Evolutionary conservation across 768 basidiomycete genomes (phyloP).

Genomic region (Lactifluus echinatus): DNA sequence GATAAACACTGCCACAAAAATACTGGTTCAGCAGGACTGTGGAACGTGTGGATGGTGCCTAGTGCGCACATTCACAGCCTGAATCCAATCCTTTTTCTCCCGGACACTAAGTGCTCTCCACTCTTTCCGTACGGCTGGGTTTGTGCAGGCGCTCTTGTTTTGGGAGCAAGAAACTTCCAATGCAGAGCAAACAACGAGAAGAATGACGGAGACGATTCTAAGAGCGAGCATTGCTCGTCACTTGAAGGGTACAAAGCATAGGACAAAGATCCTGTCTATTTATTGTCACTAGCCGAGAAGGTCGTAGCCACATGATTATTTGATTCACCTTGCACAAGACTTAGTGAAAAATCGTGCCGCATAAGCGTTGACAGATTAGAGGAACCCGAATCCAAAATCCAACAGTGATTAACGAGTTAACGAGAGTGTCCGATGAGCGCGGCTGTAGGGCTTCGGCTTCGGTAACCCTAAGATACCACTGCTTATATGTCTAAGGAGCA

Average conservation of each 20-base stretch:
- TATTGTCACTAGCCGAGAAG: not conserved
- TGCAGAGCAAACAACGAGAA: not conserved
- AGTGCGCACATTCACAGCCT: conserved; percentile 21
- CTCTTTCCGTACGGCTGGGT: conserved; percentile 22
- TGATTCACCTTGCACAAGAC: not conserved
- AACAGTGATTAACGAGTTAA: not conserved
- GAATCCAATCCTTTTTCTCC: conserved; percentile 23
- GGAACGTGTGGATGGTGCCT: not conserved
- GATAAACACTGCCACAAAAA: conserved; percentile 14
- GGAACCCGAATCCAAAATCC: not conserved
- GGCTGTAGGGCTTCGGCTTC: not conserved
- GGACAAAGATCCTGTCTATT: not conserved
- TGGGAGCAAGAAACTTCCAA: not conserved
- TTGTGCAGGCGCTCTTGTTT: not conserved
- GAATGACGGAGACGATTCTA: not conserved
- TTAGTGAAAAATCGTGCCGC: not conserved
- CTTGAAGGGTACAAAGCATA: no score
- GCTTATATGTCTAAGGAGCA: not conserved
- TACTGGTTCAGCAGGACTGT: not conserved
- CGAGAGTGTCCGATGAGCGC: not conserved
- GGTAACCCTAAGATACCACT: not conserved
- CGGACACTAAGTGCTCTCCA: conserved; percentile 19
- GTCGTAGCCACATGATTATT: not conserved
- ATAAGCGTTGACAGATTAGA: not conserved
- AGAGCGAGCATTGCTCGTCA: not conserved